Percentiles rank a stretch among this genome's conserved stretches.
phyloP scores from a whole-genome alignment of 345 rosid species.

The Salix brachista region DNA sequence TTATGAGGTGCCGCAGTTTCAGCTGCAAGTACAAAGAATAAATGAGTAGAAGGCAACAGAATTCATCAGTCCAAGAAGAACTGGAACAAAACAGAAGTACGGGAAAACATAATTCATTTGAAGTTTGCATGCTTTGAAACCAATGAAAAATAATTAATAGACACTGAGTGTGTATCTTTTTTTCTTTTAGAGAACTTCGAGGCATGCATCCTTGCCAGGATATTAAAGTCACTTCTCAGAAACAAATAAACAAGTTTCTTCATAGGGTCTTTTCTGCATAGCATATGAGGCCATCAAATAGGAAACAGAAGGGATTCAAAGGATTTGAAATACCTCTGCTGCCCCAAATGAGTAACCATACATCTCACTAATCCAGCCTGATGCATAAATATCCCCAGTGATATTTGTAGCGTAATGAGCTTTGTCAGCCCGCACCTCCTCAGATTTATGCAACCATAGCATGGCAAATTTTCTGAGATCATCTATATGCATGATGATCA shows the following conservation, averaged over 20 bases:
- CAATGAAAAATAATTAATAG: not conserved
- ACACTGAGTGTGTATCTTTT: not conserved
- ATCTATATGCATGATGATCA: conserved; percentile 93
- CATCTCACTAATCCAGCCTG: conserved; percentile 99
- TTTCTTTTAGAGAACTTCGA: too few species aligned
- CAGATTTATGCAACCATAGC: conserved; percentile 91
- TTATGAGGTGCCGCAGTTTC: conserved; percentile 68
- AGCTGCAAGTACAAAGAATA: conserved; percentile 50
- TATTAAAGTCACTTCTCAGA: not conserved
- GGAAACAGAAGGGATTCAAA: not conserved
- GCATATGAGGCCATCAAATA: not conserved
- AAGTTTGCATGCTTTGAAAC: not conserved
- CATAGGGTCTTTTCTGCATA: not conserved
- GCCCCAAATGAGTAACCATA: conserved; percentile 99
- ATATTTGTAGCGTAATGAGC: conserved; percentile 83
- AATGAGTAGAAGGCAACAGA: not conserved
- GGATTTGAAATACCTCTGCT: conserved; percentile 64
- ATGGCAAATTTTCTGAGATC: conserved; percentile 86
- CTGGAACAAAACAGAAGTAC: not conserved
- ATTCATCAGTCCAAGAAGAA: not conserved
- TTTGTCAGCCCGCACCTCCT: conserved; percentile 95
- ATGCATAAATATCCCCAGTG: conserved; percentile 82
- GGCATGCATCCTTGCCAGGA: not conserved
- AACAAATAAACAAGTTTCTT: not conserved
- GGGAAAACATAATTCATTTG: not conserved